Base-by-base conservation (phyloP, 768 basidiomycete genomes). In the Chalciporus sphaerocephalus region DNA sequence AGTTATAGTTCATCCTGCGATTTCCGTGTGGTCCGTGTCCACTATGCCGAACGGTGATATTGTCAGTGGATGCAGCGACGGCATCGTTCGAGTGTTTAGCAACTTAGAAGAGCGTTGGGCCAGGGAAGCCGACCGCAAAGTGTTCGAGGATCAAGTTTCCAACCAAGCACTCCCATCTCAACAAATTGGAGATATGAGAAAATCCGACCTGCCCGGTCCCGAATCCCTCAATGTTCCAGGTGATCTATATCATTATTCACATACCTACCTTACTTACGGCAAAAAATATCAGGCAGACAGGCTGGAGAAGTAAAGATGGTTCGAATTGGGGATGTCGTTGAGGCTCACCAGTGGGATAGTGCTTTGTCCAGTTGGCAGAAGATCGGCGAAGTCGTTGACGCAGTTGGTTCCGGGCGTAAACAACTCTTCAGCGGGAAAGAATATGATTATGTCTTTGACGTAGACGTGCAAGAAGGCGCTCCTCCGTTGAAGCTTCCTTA, bases 391-490 rank as follows among this genome's bases (percentile, higher is more conserved):
- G 94, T 98, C 5, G 92, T 94, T 4, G 96, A 96, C 59, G 94
- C 93, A 16, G 87, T 95, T 41, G 89, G 93, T 18, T 81, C 85
- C 27, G 81, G 81, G n/a, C 76, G 92, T 46, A 94, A 90, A 66
- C 90, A 94, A 66, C 75, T 96, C n/a, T 86, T 87, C 59, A 67
- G 92, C 55, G 96, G 96, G 15, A 85, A 85, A 60, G 95, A 98
- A 68, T 99, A 94, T 60, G 96, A 99, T 68, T 96, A 96, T 58
- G 95, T 99, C n/a, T 97, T 98, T 58, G 94, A 96, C 59, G 94
- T 99, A 27, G 96, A 98, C 58, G 85, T 97, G 21, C 78, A 91
- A 58, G 95, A 96, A 48, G 94, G 93, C 2, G 82, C 80, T 13
- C 94, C 95, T 10, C 85, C 94, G 6, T 72, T 98, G 52, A 98